Evolutionary conservation across 805 yeast species (phyloP), one percentile per base, ranked within the genome.

Genomic region (Crinitomyces ghanaensis): DNA sequence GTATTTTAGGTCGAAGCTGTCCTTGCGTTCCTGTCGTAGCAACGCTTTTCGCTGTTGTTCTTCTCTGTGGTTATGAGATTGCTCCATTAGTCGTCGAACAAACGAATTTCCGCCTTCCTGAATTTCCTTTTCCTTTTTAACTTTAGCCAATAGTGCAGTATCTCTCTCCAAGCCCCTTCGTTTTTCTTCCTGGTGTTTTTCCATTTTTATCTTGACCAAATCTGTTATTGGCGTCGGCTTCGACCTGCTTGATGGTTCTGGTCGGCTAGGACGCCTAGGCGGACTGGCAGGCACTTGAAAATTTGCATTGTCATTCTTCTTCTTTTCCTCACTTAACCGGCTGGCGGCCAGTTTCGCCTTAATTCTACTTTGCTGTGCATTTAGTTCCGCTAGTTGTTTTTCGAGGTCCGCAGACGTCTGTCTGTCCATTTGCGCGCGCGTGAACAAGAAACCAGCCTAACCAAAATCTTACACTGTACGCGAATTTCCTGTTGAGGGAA

Each of bases 221-320:
- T n/a, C n/a, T n/a, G n/a, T n/a, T n/a, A n/a, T n/a, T n/a, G n/a
- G n/a, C n/a, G n/a, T 52, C 6, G 48, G 39, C 4, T 16, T 23
- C 7, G 39, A 28, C 12, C 54, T 33, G 7, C 45, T 41, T 1
- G 50, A 50, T 6, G 43, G 37, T 17, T 19, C 29, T n/a, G 39
- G 42, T 27, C 27, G 18, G 7, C 16, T 21, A 7, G 27, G 16
- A 12, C 28, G 22, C 6, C 19, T 19, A 5, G 37, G 33, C 5
- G 37, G 37, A 14, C 29, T 34, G 8, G 28, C 18, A 5, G 37
- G 37, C n/a, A 34, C 27, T 16, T 29, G 29, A 15, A 34, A 14
- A 6, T 27, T 15, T 14, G 20, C 16, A 3, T 21, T 18, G 16
- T 22, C 28, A 5, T n/a, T n/a, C n/a, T n/a, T n/a, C n/a, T n/a